Evolutionary conservation across 2,329 filamentous ascomycete species (phyloP).

Genomic region (Botrytis byssoidea): DNA sequence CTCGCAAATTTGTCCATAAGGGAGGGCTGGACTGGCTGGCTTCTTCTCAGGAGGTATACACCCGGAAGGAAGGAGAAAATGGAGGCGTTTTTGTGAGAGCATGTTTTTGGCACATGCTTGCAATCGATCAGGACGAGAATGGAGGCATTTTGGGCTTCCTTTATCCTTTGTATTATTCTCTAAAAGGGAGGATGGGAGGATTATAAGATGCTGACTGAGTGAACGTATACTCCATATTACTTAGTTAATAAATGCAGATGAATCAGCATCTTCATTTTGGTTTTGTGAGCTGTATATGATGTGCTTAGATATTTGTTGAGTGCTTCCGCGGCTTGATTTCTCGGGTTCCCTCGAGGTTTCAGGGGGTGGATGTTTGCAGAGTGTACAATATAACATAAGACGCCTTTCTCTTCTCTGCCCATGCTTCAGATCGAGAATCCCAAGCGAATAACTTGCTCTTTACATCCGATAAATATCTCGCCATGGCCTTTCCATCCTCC

Average conservation of each 20-base stretch:
- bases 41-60: not conserved
- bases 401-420: not conserved
- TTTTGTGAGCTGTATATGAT: not conserved
- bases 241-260: conserved; percentile 6
- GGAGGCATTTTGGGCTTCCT: not conserved
- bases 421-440: not conserved
- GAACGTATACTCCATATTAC: not conserved
- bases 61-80: not conserved
- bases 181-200: not conserved
- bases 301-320: not conserved
- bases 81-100: not conserved
- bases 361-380: not conserved
- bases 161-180: not conserved
- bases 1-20: conserved; percentile 9
- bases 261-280: not conserved
- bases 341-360: not conserved
- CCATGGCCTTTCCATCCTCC: not conserved
- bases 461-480: not conserved
- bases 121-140: not conserved
- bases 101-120: not conserved
- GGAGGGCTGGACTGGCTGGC: not conserved
- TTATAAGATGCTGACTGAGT: not conserved
- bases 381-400: not conserved
- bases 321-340: not conserved
- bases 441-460: not conserved